Evolutionary conservation across 2,329 filamentous ascomycete species (phyloP).

Genomic region (Colletotrichum sp.): DNA sequence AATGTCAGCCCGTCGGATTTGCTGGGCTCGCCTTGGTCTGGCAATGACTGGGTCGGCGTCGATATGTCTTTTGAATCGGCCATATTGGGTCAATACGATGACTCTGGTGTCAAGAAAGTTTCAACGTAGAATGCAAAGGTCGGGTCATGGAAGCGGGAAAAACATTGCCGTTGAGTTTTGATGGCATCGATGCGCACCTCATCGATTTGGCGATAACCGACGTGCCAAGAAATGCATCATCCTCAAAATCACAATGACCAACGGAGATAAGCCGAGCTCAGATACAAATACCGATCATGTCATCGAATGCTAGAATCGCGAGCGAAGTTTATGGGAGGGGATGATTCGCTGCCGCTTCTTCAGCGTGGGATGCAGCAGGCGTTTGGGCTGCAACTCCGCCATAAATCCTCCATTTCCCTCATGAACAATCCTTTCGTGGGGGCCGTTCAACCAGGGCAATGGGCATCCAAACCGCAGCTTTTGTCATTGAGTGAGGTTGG

Average conservation of each 20-base stretch:
- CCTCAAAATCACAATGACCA: background rate
- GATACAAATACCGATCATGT: background rate
- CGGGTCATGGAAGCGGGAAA: background rate
- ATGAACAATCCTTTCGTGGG: background rate
- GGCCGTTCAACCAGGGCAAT: background rate
- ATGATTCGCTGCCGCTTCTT: background rate
- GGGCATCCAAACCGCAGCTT: background rate
- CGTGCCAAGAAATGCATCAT: background rate
- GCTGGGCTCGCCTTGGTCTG: background rate
- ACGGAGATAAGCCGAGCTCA: background rate
- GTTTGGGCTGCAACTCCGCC: background rate
- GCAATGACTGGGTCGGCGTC: background rate
- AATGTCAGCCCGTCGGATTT: constrained; percentile 18
- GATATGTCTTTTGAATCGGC: background rate
- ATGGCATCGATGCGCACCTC: background rate
- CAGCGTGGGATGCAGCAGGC: background rate
- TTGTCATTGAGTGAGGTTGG: background rate
- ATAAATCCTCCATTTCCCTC: background rate
- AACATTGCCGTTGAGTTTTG: background rate
- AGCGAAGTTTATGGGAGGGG: background rate
- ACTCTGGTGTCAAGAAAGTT: background rate
- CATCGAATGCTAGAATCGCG: background rate
- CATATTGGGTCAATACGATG: background rate
- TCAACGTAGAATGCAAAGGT: background rate
- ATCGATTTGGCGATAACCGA: background rate